Evolutionary conservation across 805 yeast species (phyloP), one percentile per base, ranked within the genome.

Genomic region (Cyberlindnera euphorbiae): DNA sequence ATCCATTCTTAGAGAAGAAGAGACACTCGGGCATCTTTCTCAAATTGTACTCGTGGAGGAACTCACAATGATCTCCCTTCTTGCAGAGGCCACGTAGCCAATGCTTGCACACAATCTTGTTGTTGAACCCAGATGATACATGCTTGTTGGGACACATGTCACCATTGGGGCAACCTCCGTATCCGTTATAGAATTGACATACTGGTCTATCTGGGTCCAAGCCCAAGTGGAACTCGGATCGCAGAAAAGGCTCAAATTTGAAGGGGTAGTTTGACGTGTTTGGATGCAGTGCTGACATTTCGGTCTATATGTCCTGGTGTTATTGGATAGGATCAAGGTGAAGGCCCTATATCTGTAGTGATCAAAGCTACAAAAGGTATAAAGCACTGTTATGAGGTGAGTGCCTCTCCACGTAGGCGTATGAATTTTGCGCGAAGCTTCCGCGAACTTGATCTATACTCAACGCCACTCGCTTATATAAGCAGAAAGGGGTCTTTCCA

Each of bases 31-130:
- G 97, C 95, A 93, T 90, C 61, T 85, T 87, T 42, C 95, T 71
- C 50, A 93, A 64, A 55, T 93, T 90, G 55, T 89, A 89, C 57
- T 93, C 99, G 61, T 93, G 99, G 30, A 93, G 63, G 53, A 86
- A 93, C 65, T 93, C 99, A 61, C 99, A 93, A 47, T 85, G 86
- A 49, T 88, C 95, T 33, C 94, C 95, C 67, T 90, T 90, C 63
- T 93, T 93, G 63, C 99, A 93, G 24, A 93, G 72, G 0, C 99
- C 99, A 47, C 97, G 75, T 24, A 93, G 74, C 99, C 98, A 93
- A 66, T 93, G 97, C 69, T 93, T 90, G 59, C 98, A 93, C 5
- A 93, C 98, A 36, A 93, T 86, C 58, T 82, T 81, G 58, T 81
- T 81, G 35, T 72, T 67, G 53, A 75, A 77, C 31, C 71, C 72